A percentile compares a stretch with the other conserved stretches of the same genome.
Evolutionary conservation across 805 yeast species (phyloP).

Genomic region (Nakazawaea holstii): DNA sequence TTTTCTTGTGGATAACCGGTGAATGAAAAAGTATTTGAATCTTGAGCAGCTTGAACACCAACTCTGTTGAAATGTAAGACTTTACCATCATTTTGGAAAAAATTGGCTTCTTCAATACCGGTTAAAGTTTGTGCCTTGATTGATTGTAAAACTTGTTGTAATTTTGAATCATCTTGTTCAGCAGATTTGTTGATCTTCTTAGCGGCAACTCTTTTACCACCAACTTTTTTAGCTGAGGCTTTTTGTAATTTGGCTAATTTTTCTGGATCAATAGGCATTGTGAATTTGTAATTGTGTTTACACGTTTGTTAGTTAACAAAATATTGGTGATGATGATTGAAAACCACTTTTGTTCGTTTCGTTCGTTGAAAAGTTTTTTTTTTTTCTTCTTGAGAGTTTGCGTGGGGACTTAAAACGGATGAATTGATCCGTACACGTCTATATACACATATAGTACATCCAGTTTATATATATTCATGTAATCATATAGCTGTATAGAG

Average conservation of each 20-base stretch:
- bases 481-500: too few species aligned
- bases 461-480: too few species aligned
- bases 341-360: background rate
- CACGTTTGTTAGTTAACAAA: too few species aligned
- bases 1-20: constrained; percentile 94
- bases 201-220: constrained; percentile 86
- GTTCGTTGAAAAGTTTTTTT: constrained; percentile 1
- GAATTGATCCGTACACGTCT: too few species aligned
- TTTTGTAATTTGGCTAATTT: constrained; percentile 90
- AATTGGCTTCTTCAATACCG: constrained; percentile 94
- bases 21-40: constrained; percentile 88
- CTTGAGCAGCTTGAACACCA: constrained; percentile 90
- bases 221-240: constrained; percentile 77
- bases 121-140: constrained; percentile 84
- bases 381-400: background rate
- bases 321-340: too few species aligned
- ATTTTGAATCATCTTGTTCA: constrained; percentile 86
- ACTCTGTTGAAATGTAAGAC: constrained; percentile 95
- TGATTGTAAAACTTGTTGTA: constrained; percentile 84
- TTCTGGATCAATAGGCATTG: constrained; percentile 89
- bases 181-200: constrained; percentile 62
- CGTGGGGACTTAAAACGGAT: background rate
- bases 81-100: constrained; percentile 94
- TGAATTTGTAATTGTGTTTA: constrained; percentile 14
- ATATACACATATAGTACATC: too few species aligned